These are phyloP conservation scores for Penicillium canescens DNA, from an alignment of 495 filamentous ascomycete species.

Conservation along the genomic window DNA sequence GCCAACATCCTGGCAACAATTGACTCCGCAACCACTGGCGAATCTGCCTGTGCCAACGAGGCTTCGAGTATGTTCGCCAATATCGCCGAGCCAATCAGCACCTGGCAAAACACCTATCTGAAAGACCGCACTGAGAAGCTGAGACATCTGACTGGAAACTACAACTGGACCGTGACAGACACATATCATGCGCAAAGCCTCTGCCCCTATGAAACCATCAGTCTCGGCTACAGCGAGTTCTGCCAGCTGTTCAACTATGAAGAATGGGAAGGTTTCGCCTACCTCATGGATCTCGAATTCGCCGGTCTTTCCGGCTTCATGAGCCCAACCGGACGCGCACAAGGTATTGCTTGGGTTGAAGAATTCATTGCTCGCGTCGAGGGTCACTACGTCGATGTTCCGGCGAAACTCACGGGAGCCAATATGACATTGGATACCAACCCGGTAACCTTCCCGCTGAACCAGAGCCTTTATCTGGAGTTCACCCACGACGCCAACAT, in stretches of 20 bases:
- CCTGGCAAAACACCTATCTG: conserved; percentile 47
- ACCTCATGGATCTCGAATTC: conserved; percentile 57
- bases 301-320: conserved; percentile 52
- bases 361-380: conserved; percentile 58
- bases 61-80: conserved; percentile 8
- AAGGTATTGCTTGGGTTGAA: conserved; percentile 60
- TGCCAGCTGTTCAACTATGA: conserved; percentile 51
- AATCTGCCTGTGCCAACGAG: conserved; percentile 38
- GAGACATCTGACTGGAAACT: conserved; percentile 39
- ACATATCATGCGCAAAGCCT: conserved; percentile 55
- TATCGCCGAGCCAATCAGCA: conserved; percentile 8
- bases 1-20: conserved; percentile 53
- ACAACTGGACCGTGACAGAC: conserved; percentile 52
- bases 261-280: conserved; percentile 53
- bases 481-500: conserved; percentile 36
- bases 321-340: conserved; percentile 55
- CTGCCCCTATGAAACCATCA: conserved; percentile 59
- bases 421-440: conserved; percentile 54
- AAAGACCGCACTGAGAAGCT: conserved; percentile 49
- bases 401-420: conserved; percentile 42
- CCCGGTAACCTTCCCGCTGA: conserved; percentile 45
- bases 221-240: conserved; percentile 58
- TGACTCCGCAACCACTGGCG: conserved; percentile 41
- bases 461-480: conserved; percentile 48
- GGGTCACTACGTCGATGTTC: conserved; percentile 50